A percentile compares a stretch with the other conserved stretches of the same genome.
phyloP scores from a whole-genome alignment of 177 flowering plant species.

The Vitis hybrid region DNA sequence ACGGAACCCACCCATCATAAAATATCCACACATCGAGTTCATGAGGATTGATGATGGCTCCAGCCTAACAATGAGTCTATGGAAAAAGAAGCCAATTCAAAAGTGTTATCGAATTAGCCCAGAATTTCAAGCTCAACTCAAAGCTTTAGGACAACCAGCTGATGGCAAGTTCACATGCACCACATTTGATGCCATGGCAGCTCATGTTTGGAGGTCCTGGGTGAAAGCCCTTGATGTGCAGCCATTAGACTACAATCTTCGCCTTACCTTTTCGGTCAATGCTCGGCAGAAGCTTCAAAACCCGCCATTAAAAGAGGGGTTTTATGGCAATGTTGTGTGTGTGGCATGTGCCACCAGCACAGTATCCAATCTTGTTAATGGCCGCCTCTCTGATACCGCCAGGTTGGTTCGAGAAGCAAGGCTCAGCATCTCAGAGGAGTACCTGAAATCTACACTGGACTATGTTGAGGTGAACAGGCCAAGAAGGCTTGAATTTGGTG shows the following conservation, averaged over 20 bases:
- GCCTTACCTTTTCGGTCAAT: slow-evolving; percentile 76
- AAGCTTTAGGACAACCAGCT: slow-evolving; percentile 34
- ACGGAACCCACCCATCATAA: slow-evolving; percentile 56
- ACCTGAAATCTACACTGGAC: slow-evolving; percentile 68
- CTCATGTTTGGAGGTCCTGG: slow-evolving; percentile 89
- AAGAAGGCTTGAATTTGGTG: slow-evolving; percentile 68
- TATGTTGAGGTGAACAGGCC: slow-evolving; percentile 69
- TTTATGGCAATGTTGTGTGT: slow-evolving; percentile 75
- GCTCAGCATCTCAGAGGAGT: slow-evolving; percentile 57
- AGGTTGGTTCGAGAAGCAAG: slow-evolving; percentile 56
- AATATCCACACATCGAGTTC: slow-evolving; percentile 66
- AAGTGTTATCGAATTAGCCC: slow-evolving; percentile 58
- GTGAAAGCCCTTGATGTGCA: slow-evolving; percentile 68
- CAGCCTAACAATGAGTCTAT: slow-evolving; percentile 44
- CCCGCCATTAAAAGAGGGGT: slow-evolving; percentile 60
- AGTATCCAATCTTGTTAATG: slow-evolving; percentile 44
- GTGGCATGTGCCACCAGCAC: slow-evolving; percentile 68
- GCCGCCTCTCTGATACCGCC: slow-evolving; percentile 34
- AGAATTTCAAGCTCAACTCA: slow-evolving; percentile 51
- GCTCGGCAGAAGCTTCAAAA: slow-evolving; percentile 51
- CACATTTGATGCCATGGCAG: slow-evolving; percentile 79
- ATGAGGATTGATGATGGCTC: slow-evolving; percentile 58
- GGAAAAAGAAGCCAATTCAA: slow-evolving; percentile 55
- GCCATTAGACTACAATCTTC: slow-evolving; percentile 53
- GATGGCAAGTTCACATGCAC: slow-evolving; percentile 29